Evolutionary conservation across 768 basidiomycete species (phyloP), one percentile per base, ranked within the genome.

Genomic region (Suillus luteus): DNA sequence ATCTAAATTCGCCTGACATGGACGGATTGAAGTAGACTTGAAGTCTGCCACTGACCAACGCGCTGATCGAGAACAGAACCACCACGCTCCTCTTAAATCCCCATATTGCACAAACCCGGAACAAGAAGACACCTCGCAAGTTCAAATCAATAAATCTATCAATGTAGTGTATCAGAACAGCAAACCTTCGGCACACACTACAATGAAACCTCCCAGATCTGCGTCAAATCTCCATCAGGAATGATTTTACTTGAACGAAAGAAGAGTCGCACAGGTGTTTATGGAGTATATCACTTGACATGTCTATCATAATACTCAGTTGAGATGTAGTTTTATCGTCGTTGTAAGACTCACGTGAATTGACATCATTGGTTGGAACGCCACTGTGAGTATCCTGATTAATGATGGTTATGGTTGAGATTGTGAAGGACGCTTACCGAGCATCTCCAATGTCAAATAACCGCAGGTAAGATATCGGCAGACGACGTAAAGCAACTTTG

Each of bases 401-500:
- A 31, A 31, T 31, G 31, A 31, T 31, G 31, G 2, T 31, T 31
- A 4, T 31, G 2, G 31, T 31, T 31, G 31, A 31, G 31, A 31
- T 31, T 2, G 31, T 31, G 2, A 12, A 33, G 5, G 9, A 24
- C 2, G 11, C 38, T 58, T 40, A 58, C 57, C 57, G 17, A 58
- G 24, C 38, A 41, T 58, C 17, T 24, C 33, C 38, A 58, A 19
- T 27, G 24, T 27, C 38, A 58, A 41, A 17, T 40, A 58, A 19
- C 38, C 14, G 38, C 55, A 57, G 38, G 65, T 55, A n/a, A 55
- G 27, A 31, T 62, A 64, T 19, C 33, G 58, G 17, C 64, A 44
- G 33, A 62, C 77, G n/a, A 62, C 1, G 40, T 62, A 62, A 41
- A 62, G 6, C 3, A 62, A 9, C 19, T 60, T 59, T 8, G 35